Evolutionary conservation across 176 grass and related monocot genomes (phyloP).

Genomic region (Triticum monococcum): DNA sequence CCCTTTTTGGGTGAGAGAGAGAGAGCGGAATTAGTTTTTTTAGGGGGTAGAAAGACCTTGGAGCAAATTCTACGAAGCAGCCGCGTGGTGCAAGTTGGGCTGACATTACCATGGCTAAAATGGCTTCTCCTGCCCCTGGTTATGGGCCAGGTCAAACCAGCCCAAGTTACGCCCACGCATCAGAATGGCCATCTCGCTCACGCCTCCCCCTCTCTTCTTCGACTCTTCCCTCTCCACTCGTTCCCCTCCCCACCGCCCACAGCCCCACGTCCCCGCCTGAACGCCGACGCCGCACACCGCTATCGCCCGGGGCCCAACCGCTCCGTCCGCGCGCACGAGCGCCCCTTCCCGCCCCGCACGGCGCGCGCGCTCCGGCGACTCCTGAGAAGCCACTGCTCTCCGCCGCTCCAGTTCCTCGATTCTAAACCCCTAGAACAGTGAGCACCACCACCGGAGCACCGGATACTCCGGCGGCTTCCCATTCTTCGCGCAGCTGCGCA

Average conservation of each 20-base stretch:
- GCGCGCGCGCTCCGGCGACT: neutral
- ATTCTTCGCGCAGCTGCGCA: neutral
- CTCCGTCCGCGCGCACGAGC: conserved; percentile 7
- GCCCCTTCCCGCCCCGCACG: neutral
- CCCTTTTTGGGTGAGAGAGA: too few species aligned
- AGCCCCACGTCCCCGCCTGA: neutral
- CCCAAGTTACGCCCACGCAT: neutral
- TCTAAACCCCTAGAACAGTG: neutral
- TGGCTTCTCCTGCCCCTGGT: neutral
- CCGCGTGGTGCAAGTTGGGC: neutral
- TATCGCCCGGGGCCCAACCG: neutral
- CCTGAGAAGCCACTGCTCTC: neutral
- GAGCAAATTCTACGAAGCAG: neutral
- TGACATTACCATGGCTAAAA: neutral
- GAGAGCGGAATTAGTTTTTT: neutral
- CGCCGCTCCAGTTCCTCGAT: neutral
- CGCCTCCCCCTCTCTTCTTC: neutral
- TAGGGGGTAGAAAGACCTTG: neutral
- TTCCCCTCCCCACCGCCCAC: conserved; percentile 6
- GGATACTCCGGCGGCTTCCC: neutral
- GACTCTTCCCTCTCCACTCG: neutral
- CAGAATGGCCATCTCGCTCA: neutral
- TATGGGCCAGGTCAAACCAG: neutral
- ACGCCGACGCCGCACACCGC: neutral
- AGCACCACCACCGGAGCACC: neutral